A percentile compares a stretch with the other conserved stretches of the same genome.
phyloP scores from a whole-genome alignment of 768 basidiomycete species.

The Pleurotus citrinopileatus region DNA sequence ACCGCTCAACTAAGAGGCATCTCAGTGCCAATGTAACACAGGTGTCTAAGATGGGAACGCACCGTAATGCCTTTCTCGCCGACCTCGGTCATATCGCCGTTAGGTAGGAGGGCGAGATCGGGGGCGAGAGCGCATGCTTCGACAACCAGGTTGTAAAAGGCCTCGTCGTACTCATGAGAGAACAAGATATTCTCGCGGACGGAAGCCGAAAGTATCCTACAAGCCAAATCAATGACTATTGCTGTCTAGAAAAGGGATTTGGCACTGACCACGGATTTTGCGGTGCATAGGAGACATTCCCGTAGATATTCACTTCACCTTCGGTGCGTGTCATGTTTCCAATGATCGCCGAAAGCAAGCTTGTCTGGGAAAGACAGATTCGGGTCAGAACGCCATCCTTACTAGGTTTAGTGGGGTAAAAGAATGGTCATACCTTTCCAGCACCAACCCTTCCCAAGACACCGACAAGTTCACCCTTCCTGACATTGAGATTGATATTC shows the following conservation, averaged over 20 bases:
- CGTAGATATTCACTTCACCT: conserved; percentile 68
- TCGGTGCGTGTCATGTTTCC: conserved; percentile 82
- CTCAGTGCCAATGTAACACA: not conserved
- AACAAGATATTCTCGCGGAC: conserved; percentile 92
- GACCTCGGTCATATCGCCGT: conserved; percentile 84
- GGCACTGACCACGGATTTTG: conserved; percentile 82
- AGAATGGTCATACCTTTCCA: conserved; percentile 72
- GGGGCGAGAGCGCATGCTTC: conserved; percentile 88
- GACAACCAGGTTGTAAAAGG: conserved; percentile 78
- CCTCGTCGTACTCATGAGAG: conserved; percentile 83
- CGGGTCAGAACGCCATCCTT: too few relatives aligned
- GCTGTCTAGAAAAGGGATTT: not conserved
- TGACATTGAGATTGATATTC: conserved; percentile 69
- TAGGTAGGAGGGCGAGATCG: conserved; percentile 74
- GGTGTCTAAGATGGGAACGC: conserved; percentile 17
- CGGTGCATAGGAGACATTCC: conserved; percentile 77
- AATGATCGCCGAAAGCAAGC: conserved; percentile 74
- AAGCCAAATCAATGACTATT: not conserved
- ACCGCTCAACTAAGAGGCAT: conserved; percentile 82
- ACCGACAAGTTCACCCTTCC: conserved; percentile 83
- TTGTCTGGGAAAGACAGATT: conserved; percentile 43
- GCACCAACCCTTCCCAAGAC: conserved; percentile 87
- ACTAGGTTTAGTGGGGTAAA: not conserved
- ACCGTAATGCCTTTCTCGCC: conserved; percentile 85
- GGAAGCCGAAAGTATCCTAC: conserved; percentile 80